Percentiles rank a stretch among this genome's conserved stretches.
Conservation (phyloP, 352 stramenopile species). For the Globisporangium cederbergense region DNA sequence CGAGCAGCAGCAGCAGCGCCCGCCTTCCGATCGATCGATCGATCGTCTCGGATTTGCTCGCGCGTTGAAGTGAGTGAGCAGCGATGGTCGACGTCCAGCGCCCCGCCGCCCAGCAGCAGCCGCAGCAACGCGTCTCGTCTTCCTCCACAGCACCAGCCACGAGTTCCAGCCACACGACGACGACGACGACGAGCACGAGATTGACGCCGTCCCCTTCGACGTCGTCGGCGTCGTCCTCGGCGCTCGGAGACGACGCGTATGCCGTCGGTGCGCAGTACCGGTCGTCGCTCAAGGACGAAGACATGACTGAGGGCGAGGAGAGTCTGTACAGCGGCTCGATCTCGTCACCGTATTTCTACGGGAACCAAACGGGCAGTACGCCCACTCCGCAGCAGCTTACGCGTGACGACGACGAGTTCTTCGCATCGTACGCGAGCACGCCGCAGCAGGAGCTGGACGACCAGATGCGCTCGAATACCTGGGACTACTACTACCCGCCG, state of each 20-base stretch:
- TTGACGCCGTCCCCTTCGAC: slow-evolving; percentile 13
- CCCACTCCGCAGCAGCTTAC: slow-evolving; percentile 10
- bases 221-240: slow-evolving; percentile 11
- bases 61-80: slow-evolving; percentile 5
- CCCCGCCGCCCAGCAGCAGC: slow-evolving; percentile 6
- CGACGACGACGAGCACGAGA: not conserved
- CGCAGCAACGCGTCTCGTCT: slow-evolving; percentile 1
- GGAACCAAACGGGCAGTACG: slow-evolving; percentile 13
- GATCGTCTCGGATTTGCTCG: slow-evolving; percentile 9
- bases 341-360: slow-evolving; percentile 21
- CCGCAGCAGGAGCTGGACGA: slow-evolving; percentile 34
- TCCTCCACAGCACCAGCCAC: not conserved
- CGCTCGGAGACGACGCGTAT: slow-evolving; percentile 13
- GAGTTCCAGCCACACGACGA: not conserved
- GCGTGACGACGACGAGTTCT: slow-evolving; percentile 55
- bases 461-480: slow-evolving; percentile 20
- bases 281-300: slow-evolving; percentile 18
- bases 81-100: slow-evolving; percentile 35
- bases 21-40: too few species aligned
- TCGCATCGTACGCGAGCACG: slow-evolving; percentile 33
- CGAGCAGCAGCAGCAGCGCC: not conserved
- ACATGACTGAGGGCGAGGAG: slow-evolving; percentile 19
- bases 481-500: slow-evolving; percentile 46
- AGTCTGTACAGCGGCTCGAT: slow-evolving; percentile 19
- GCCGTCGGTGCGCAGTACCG: slow-evolving; percentile 2